Percentiles rank a stretch among this genome's conserved stretches.
Conservation (phyloP, 805 yeast species). For the Debaryomyces castellii region DNA sequence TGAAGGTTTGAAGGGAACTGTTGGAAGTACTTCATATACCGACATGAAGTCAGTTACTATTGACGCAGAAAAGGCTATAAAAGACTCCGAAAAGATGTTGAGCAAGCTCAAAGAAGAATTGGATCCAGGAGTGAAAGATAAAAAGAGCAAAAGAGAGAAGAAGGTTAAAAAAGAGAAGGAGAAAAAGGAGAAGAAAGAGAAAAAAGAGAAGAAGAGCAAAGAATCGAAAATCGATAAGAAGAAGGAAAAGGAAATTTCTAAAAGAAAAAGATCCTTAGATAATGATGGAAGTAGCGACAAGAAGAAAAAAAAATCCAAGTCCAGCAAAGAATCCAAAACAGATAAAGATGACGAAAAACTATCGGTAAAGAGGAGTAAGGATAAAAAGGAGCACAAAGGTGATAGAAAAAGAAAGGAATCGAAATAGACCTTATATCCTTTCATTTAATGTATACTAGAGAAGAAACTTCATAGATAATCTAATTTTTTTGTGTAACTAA, state of each 20-base stretch:
- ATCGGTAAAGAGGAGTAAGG: not conserved
- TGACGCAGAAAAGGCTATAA: not conserved
- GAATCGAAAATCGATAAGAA: constrained; percentile 12
- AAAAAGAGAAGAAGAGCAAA: constrained; percentile 18
- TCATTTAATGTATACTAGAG: not conserved
- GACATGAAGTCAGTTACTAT: constrained; percentile 17
- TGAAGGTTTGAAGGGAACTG: constrained; percentile 78
- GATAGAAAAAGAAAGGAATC: not conserved
- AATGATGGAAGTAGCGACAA: not conserved
- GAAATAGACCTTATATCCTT: not conserved
- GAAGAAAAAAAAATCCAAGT: not conserved
- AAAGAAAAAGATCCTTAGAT: not conserved
- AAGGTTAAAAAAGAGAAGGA: constrained; percentile 16
- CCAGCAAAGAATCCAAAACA: not conserved
- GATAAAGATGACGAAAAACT: not conserved
- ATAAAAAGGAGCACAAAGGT: not conserved
- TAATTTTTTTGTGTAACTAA: not conserved
- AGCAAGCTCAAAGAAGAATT: not conserved
- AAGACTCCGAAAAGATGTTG: constrained; percentile 11
- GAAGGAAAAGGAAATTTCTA: constrained; percentile 5
- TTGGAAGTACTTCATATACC: constrained; percentile 38
- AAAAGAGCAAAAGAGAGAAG: constrained; percentile 8
- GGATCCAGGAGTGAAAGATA: not conserved
- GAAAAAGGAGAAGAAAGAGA: constrained; percentile 22
- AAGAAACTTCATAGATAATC: not conserved